Conservation (phyloP, 1,284 basidiomycete species). For the Jaminaea rosea region DNA sequence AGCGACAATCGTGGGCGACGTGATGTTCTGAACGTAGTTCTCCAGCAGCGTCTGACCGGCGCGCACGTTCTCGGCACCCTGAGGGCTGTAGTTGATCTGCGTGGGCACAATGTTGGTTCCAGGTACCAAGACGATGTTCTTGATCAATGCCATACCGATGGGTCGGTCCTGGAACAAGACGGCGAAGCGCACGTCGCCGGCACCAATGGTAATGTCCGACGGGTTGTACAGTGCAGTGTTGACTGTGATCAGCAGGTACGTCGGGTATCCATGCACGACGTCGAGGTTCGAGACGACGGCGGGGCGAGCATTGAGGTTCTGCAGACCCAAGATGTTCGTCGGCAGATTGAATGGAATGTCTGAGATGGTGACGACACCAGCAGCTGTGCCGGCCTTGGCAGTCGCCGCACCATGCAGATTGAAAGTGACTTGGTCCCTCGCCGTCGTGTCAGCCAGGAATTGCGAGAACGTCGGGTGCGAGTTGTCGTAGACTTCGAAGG, state of each 20-base stretch:
- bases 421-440: slow-evolving; percentile 53
- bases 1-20: slow-evolving; percentile 56
- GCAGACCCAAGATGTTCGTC: slow-evolving; percentile 59
- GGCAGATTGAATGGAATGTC: slow-evolving; percentile 61
- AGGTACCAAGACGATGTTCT: slow-evolving; percentile 44
- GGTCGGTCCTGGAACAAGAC: slow-evolving; percentile 56
- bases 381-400: slow-evolving; percentile 59
- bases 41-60: slow-evolving; percentile 60
- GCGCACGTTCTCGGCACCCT: slow-evolving; percentile 53
- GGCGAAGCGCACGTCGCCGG: slow-evolving; percentile 60
- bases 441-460: slow-evolving; percentile 63
- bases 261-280: slow-evolving; percentile 61
- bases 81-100: slow-evolving; percentile 61
- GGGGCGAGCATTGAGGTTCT: slow-evolving; percentile 60
- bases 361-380: slow-evolving; percentile 57
- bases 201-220: slow-evolving; percentile 64
- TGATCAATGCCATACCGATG: slow-evolving; percentile 59
- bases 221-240: slow-evolving; percentile 47
- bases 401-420: slow-evolving; percentile 58
- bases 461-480: slow-evolving; percentile 56
- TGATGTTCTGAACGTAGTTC: slow-evolving; percentile 63
- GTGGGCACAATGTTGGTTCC: slow-evolving; percentile 26
- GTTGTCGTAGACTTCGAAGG: slow-evolving; percentile 56
- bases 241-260: slow-evolving; percentile 65
- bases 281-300: slow-evolving; percentile 59